These are phyloP conservation scores for Torulaspora indica DNA, from an alignment of 805 yeast genomes.

Conservation along the genomic window DNA sequence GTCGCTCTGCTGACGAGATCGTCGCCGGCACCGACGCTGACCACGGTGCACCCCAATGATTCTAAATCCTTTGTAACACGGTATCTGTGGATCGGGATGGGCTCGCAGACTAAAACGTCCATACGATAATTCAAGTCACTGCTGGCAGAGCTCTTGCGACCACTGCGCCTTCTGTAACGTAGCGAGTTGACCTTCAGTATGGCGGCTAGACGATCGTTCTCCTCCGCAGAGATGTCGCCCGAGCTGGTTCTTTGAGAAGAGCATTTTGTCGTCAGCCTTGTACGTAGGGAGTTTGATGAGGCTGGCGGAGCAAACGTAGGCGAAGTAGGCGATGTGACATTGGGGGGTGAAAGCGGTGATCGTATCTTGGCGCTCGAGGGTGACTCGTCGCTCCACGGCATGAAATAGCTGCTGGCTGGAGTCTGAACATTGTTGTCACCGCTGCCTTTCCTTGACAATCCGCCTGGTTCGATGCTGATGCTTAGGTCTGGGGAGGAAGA, in stretches of 20 bases:
- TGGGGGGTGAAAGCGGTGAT: constrained; percentile 30
- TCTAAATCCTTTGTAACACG: constrained; percentile 60
- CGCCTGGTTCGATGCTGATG: constrained; percentile 17
- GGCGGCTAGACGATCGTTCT: constrained; percentile 26
- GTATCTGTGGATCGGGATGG: constrained; percentile 75
- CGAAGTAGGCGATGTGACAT: constrained; percentile 13
- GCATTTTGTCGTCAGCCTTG: constrained; percentile 46
- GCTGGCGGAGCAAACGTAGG: constrained; percentile 42
- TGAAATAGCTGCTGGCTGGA: constrained; percentile 8
- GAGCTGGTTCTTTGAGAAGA: constrained; percentile 22
- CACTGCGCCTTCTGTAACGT: constrained; percentile 30
- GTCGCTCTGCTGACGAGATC: constrained; percentile 78
- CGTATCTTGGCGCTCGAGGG: constrained; percentile 25
- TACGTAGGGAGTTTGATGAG: constrained; percentile 48
- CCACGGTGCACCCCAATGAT: constrained; percentile 72
- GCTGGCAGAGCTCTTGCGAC: constrained; percentile 25
- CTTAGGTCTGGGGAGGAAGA: constrained; percentile 31
- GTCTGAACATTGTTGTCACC: constrained; percentile 12
- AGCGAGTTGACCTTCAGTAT: constrained; percentile 29
- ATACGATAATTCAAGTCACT: constrained; percentile 34
- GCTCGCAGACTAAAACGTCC: constrained; percentile 79
- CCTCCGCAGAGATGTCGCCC: constrained; percentile 23
- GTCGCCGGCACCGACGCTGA: constrained; percentile 71
- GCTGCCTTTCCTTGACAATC: constrained; percentile 24
- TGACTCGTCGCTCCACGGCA: constrained; percentile 25